Conservation (phyloP, 768 basidiomycete genomes). For the Tulasnella calospora region DNA sequence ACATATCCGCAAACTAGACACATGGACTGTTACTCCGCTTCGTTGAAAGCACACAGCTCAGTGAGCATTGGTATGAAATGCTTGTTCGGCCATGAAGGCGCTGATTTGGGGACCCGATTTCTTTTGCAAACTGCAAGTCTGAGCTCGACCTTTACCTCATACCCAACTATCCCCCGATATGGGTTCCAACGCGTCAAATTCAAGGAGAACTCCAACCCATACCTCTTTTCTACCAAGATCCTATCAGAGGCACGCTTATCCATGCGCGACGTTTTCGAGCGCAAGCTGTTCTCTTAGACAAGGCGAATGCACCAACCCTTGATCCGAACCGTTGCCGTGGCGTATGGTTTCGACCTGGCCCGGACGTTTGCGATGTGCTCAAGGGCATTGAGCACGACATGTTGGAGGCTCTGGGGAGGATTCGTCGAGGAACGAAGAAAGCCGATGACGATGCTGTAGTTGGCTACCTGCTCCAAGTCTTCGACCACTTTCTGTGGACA, state of each 20-base stretch:
- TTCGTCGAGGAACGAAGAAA: neutral
- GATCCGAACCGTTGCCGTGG: neutral
- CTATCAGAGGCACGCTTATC: neutral
- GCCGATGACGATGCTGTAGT: neutral
- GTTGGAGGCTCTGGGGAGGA: neutral
- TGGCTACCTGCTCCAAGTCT: neutral
- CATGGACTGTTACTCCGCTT: neutral
- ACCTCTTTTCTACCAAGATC: neutral
- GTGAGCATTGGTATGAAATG: neutral
- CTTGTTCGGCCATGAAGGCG: neutral
- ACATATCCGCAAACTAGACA: neutral
- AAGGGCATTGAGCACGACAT: neutral
- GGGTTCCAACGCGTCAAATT: neutral
- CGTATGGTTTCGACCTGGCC: neutral
- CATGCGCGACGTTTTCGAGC: neutral
- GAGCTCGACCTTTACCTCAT: neutral
- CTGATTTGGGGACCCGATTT: neutral
- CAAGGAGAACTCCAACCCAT: neutral
- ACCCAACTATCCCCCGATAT: neutral
- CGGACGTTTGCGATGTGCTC: neutral
- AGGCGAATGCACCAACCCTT: neutral
- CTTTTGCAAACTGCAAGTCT: neutral
- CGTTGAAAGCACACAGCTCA: neutral
- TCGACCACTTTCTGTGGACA: neutral
- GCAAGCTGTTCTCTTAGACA: neutral